Evolutionary conservation across 164 flowering plant genomes (phyloP).

Genomic region (Stephania japonica): DNA sequence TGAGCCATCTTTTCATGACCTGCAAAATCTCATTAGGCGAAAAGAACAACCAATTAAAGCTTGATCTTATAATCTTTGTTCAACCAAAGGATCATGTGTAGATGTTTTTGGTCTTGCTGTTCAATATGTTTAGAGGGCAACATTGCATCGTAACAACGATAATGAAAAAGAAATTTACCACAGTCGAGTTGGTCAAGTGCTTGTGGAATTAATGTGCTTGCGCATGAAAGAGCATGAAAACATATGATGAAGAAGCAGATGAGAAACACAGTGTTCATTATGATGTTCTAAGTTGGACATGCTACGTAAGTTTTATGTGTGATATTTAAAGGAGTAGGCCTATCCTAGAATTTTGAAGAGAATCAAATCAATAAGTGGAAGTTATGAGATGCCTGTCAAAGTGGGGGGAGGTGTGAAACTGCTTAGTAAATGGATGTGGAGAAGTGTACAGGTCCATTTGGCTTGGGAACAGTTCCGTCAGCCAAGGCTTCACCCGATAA

Average conservation of each 20-base stretch:
- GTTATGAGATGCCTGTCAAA: neutral
- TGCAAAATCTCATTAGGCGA: neutral
- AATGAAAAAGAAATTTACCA: neutral
- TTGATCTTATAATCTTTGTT: neutral
- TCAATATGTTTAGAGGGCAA: neutral
- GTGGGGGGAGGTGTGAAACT: neutral
- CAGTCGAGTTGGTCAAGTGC: neutral
- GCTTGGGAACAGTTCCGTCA: neutral
- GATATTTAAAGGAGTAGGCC: neutral
- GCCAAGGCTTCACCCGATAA: neutral
- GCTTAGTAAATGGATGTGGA: neutral
- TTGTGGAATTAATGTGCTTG: neutral
- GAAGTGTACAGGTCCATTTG: neutral
- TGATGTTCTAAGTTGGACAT: neutral
- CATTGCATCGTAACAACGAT: neutral
- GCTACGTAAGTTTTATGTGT: neutral
- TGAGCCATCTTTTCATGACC: neutral
- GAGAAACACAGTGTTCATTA: neutral
- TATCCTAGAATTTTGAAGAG: neutral
- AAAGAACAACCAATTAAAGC: neutral
- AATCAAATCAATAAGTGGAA: neutral
- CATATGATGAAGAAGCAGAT: conserved; percentile 1
- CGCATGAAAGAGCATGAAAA: neutral
- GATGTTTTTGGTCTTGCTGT: neutral
- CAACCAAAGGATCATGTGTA: neutral